Base-by-base conservation (phyloP, 345 rosid species). In the Eutrema heterophyllum region DNA sequence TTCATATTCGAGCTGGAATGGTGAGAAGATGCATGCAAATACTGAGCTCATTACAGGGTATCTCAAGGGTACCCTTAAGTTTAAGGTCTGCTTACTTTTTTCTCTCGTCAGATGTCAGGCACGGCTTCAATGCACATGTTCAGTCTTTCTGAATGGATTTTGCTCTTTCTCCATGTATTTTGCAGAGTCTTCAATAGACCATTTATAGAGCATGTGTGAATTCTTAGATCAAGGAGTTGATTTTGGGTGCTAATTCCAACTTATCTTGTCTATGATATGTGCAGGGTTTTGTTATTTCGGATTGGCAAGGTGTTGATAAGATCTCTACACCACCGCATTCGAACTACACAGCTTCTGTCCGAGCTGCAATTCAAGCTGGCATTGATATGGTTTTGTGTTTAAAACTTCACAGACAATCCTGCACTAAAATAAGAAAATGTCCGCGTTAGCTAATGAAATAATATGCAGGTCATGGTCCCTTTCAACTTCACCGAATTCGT, bases 1-100 rank as follows among this genome's bases (percentile, higher is more conserved):
- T 70, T 95, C 99, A 13, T 95, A 92, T 83, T 88, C 99, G 18
- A 95, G 99, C 87, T 88, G 86, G 92, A 95, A 95, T 63, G 99
- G 97, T 40, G 79, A 81, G 70, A 95, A 95, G 85, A 95, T 95
- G 99, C 99, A 95, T 67, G 89, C 97, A 44, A 84, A 92, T 48
- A 87, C 62, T 41, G 79, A 89, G 13, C 78, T 91, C 9, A 73
- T 94, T 61, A 86, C 97, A 44, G 97, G 90, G 33, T 84, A 86
- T 68, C 97, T 95, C 55, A 95, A 95, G 87, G 74, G 79, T 75
- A 83, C 85, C 18, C 97, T 95, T 67, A 85, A 79, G 30, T 95
- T 90, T 76, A 89, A 85, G 89, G 97, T 94, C 70, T 68, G 67
- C 9, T 14, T 81, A 21, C 35, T 58, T 26, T 7, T 16, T 9